Evolutionary conservation across 768 basidiomycete genomes (phyloP).

Genomic region (Gymnopilus dilepis): DNA sequence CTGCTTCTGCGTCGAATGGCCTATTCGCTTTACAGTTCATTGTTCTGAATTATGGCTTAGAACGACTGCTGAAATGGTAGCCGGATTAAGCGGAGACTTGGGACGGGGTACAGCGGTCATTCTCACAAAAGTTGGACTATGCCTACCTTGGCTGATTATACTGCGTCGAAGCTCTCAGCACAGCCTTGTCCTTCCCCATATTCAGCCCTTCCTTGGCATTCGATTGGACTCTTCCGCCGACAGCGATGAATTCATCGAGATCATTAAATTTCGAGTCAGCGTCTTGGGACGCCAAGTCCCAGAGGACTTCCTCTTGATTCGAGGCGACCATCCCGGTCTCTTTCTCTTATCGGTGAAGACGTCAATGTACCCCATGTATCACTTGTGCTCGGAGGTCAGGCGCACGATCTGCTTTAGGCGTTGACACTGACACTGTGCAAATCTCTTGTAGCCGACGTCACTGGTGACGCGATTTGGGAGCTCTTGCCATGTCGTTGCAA

Average conservation of each 20-base stretch:
- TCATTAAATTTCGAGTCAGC: not conserved
- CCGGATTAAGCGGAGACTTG: not conserved
- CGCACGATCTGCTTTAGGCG: not conserved
- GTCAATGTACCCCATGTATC: not conserved
- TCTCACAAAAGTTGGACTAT: not conserved
- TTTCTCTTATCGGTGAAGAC: not conserved
- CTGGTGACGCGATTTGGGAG: not conserved
- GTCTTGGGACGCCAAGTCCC: not conserved
- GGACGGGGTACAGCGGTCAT: slow-evolving; percentile 1
- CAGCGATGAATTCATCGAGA: not conserved
- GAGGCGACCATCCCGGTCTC: not conserved
- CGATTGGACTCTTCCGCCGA: not conserved
- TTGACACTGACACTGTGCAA: too few relatives aligned
- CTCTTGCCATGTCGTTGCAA: not conserved
- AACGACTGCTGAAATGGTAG: not conserved
- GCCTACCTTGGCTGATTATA: not conserved
- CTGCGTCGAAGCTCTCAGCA: not conserved
- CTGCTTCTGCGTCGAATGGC: not conserved
- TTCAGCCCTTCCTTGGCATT: not conserved
- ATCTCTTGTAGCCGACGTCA: not conserved
- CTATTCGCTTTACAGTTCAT: not conserved
- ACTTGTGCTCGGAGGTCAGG: not conserved
- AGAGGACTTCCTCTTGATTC: not conserved
- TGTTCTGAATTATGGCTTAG: too few relatives aligned
- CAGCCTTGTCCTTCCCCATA: not conserved